phyloP scores from a whole-genome alignment of 192 early-diverging fungal species.

The Linderina pennispora region DNA sequence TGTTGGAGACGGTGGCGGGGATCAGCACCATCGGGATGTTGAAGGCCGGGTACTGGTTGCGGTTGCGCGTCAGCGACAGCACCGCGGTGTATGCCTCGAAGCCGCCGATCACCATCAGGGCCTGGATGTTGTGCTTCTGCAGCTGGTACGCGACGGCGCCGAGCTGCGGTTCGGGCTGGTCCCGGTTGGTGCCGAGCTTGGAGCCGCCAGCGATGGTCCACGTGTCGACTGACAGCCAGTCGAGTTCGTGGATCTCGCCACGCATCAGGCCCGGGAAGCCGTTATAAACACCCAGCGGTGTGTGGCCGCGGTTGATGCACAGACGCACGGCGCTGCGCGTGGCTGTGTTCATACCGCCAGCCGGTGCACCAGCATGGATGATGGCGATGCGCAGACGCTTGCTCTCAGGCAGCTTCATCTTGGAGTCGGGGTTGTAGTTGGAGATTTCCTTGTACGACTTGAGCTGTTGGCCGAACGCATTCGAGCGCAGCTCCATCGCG shows the following conservation, averaged over 20 bases:
- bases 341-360: conserved; percentile 96
- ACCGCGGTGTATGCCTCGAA: conserved; percentile 90
- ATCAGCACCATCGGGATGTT: conserved; percentile 90
- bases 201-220: conserved; percentile 93
- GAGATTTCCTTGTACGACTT: conserved; percentile 60
- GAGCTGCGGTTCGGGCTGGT: conserved; percentile 75
- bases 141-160: conserved; percentile 90
- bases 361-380: conserved; percentile 91
- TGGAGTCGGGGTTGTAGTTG: conserved; percentile 30
- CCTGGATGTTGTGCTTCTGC: conserved; percentile 86
- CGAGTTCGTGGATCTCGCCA: conserved; percentile 70
- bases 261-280: conserved; percentile 85
- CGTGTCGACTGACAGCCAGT: conserved; percentile 79
- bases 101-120: conserved; percentile 91
- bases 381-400: conserved; percentile 81
- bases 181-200: conserved; percentile 90
- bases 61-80: conserved; percentile 60
- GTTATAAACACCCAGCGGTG: conserved; percentile 82
- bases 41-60: conserved; percentile 84
- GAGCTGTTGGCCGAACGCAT: conserved; percentile 68
- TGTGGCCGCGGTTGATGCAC: conserved; percentile 83
- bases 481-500: conserved; percentile 88
- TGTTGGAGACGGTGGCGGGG: conserved; percentile 96
- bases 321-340: conserved; percentile 81
- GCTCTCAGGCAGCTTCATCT: conserved; percentile 33